phyloP scores from a whole-genome alignment of 805 yeast genomes.

The Cyberlindnera petersonii region DNA sequence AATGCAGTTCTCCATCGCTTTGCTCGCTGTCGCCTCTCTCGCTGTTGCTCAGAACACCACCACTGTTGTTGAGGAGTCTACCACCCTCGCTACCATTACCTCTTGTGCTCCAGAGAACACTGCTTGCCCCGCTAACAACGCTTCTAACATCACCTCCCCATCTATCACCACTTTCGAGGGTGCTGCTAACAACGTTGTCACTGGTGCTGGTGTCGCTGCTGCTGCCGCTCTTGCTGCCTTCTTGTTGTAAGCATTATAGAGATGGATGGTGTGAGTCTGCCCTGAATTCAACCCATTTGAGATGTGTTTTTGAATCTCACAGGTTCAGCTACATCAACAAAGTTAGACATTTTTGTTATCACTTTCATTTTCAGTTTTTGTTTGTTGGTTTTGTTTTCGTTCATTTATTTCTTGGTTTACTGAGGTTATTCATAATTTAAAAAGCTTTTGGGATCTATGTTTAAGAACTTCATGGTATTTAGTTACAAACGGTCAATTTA shows the following conservation, averaged over 20 bases:
- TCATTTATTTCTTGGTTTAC: not conserved
- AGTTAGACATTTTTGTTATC: not conserved
- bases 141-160: constrained; percentile 23
- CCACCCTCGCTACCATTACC: constrained; percentile 18
- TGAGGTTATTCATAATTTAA: not conserved
- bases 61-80: constrained; percentile 14
- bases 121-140: constrained; percentile 20
- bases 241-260: constrained; percentile 26
- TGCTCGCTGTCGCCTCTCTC: constrained; percentile 26
- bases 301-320: not conserved
- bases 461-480: not conserved
- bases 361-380: not conserved
- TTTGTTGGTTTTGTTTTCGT: not conserved
- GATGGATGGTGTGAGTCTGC: no score
- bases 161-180: constrained; percentile 28
- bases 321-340: not conserved
- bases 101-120: constrained; percentile 19
- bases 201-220: constrained; percentile 30
- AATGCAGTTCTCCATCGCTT: constrained; percentile 32
- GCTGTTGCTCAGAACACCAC: constrained; percentile 24
- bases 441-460: not conserved
- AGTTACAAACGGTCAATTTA: not conserved
- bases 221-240: constrained; percentile 29
- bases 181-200: constrained; percentile 26
- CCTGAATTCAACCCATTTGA: no score